These are phyloP conservation scores for Podospora pseudoanserina DNA, from an alignment of 495 filamentous ascomycete genomes.

Conservation along the genomic window DNA sequence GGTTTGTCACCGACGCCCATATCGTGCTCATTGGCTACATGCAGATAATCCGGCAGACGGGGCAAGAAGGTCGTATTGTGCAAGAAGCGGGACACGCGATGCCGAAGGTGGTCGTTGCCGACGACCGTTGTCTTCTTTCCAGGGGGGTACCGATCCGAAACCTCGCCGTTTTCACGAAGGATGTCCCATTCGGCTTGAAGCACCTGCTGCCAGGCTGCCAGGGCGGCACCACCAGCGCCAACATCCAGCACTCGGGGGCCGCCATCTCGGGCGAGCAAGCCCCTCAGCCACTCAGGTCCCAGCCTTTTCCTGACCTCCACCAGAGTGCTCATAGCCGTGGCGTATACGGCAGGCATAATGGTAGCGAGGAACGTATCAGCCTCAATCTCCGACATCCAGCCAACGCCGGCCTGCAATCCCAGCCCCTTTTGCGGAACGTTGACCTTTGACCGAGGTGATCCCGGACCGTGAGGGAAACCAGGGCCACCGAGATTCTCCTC, in stretches of 20 bases:
- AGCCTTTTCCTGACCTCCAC: slow-evolving; percentile 83
- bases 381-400: slow-evolving; percentile 77
- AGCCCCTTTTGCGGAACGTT: slow-evolving; percentile 63
- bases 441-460: slow-evolving; percentile 34
- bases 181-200: slow-evolving; percentile 73
- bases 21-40: slow-evolving; percentile 45
- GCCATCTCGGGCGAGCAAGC: slow-evolving; percentile 60
- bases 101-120: slow-evolving; percentile 55
- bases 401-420: slow-evolving; percentile 63
- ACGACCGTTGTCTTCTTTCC: slow-evolving; percentile 52
- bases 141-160: slow-evolving; percentile 32
- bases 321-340: slow-evolving; percentile 65
- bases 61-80: slow-evolving; percentile 91
- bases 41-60: slow-evolving; percentile 86
- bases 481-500: slow-evolving; percentile 68
- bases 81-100: slow-evolving; percentile 70
- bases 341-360: slow-evolving; percentile 77
- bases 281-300: slow-evolving; percentile 72
- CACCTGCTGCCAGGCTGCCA: slow-evolving; percentile 81
- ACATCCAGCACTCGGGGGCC: slow-evolving; percentile 80
- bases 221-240: slow-evolving; percentile 76
- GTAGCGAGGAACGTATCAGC: slow-evolving; percentile 78
- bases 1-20: slow-evolving; percentile 34
- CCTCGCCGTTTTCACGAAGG: slow-evolving; percentile 51
- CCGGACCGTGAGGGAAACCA: slow-evolving; percentile 65